Percentiles rank a stretch among this genome's conserved stretches.
These are phyloP conservation scores for Annona cherimola DNA, from an alignment of 164 flowering plant genomes.

Conservation along the genomic window DNA sequence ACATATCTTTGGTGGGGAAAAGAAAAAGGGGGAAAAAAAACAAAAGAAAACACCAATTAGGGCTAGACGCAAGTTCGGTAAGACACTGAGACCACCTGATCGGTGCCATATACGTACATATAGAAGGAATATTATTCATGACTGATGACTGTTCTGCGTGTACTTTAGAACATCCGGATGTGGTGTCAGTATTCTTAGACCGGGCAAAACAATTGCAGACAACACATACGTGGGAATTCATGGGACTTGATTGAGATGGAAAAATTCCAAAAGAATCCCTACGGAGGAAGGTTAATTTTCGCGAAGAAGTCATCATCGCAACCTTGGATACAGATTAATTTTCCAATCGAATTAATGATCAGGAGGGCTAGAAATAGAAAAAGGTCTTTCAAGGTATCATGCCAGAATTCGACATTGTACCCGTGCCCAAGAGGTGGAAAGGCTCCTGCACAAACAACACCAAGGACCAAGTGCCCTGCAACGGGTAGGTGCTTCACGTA, in stretches of 20 bases:
- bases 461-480: slow-evolving; percentile 58
- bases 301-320: slow-evolving; percentile 61
- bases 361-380: no score
- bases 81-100: no score
- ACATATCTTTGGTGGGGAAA: no score
- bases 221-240: slow-evolving; percentile 59
- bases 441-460: slow-evolving; percentile 23
- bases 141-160: background rate
- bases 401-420: slow-evolving; percentile 52
- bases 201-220: slow-evolving; percentile 47
- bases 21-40: no score
- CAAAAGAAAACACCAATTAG: no score
- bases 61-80: no score
- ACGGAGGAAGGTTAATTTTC: slow-evolving; percentile 58
- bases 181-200: slow-evolving; percentile 53
- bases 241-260: slow-evolving; percentile 41
- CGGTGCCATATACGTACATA: no score
- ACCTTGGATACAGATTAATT: slow-evolving; percentile 77
- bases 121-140: no score
- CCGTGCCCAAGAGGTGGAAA: slow-evolving; percentile 47
- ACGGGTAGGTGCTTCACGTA: no score
- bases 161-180: slow-evolving; percentile 51
- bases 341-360: no score
- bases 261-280: slow-evolving; percentile 26
- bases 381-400: no score